Percentiles rank a stretch among this genome's conserved stretches.
Conservation (phyloP, 2,329 filamentous ascomycete genomes). For the Aspergillus bombycis region DNA sequence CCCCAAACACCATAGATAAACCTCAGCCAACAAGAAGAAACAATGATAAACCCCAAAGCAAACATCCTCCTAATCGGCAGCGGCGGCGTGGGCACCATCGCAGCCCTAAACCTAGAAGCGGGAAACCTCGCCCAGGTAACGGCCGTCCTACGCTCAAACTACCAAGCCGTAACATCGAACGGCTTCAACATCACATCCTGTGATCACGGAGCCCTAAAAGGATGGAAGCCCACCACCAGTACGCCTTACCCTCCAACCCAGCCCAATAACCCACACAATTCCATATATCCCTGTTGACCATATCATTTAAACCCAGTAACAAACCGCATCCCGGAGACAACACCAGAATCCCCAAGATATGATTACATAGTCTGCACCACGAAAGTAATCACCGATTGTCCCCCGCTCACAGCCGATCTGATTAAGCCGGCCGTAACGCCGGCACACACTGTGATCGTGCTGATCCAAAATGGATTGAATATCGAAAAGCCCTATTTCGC, state of each 20-base stretch:
- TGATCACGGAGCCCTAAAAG: conserved; percentile 56
- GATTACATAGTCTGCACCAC: conserved; percentile 64
- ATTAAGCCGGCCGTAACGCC: conserved; percentile 57
- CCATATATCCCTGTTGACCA: too few relatives aligned
- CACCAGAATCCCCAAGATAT: conserved; percentile 34
- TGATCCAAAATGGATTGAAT: conserved; percentile 67
- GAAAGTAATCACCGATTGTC: conserved; percentile 62
- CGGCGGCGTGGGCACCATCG: conserved; percentile 61
- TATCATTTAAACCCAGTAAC: not conserved
- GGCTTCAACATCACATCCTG: conserved; percentile 61
- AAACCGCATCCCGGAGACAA: conserved; percentile 46
- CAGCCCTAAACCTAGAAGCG: conserved; percentile 57
- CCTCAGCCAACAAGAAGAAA: not conserved
- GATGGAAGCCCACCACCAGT: conserved; percentile 50
- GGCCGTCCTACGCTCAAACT: conserved; percentile 61
- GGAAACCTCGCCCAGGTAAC: conserved; percentile 58
- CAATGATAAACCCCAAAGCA: not conserved
- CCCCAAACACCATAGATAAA: not conserved
- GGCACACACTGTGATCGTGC: conserved; percentile 56
- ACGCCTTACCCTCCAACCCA: too few relatives aligned
- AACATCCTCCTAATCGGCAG: conserved; percentile 57
- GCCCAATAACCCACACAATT: too few relatives aligned
- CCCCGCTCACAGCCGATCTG: conserved; percentile 52
- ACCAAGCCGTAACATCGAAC: conserved; percentile 46
- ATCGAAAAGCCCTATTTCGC: conserved; percentile 59